phyloP scores from a whole-genome alignment of 2,329 filamentous ascomycete genomes.

The Paecilomyces niveus region DNA sequence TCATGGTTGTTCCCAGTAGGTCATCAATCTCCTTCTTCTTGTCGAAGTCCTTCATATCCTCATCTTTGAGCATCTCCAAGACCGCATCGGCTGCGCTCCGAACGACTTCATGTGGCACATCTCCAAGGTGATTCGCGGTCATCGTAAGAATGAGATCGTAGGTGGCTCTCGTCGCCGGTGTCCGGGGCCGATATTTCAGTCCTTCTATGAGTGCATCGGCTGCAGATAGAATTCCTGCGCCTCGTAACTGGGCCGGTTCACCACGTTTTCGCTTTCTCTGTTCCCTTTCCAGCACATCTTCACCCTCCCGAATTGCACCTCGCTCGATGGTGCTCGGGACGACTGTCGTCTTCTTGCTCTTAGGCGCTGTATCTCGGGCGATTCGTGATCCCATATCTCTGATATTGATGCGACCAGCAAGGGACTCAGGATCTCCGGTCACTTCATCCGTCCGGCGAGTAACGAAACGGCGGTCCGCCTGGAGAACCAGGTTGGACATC shows the following conservation, averaged over 20 bases:
- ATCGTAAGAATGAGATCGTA: conserved; percentile 93
- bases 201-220: conserved; percentile 85
- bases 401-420: conserved; percentile 88
- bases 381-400: conserved; percentile 88
- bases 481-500: conserved; percentile 99
- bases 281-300: conserved; percentile 74
- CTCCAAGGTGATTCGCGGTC: conserved; percentile 79
- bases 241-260: conserved; percentile 62
- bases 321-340: conserved; percentile 65
- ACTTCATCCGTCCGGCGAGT: conserved; percentile 88
- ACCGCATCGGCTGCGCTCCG: conserved; percentile 89
- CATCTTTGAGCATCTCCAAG: conserved; percentile 87
- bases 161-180: conserved; percentile 80
- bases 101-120: conserved; percentile 86
- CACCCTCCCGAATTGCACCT: conserved; percentile 69
- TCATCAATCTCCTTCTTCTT: conserved; percentile 98
- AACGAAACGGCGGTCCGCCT: conserved; percentile 95
- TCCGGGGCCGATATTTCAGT: conserved; percentile 84
- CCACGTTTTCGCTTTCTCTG: conserved; percentile 77
- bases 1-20: conserved; percentile 74
- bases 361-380: conserved; percentile 70
- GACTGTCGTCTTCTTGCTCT: conserved; percentile 64
- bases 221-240: conserved; percentile 72
- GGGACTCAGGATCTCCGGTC: conserved; percentile 93
- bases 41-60: conserved; percentile 92